Evolutionary conservation across 208 protist species (phyloP), one percentile per base, ranked within the genome.

Genomic region (Leptomonas pyrrhocoris): DNA sequence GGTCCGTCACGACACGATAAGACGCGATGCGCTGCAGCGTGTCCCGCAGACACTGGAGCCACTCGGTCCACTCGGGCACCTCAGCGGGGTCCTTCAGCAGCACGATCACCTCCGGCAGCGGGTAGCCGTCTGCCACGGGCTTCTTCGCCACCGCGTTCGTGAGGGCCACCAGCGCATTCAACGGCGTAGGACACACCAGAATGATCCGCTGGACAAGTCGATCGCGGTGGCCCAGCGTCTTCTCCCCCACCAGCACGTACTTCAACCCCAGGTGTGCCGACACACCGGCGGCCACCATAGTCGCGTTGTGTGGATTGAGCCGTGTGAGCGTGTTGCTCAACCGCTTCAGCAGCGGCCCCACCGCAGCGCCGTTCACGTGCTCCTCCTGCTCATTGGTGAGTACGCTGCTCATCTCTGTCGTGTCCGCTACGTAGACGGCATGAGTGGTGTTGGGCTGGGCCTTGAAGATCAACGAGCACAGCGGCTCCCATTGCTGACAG

Each of bases 291-390:
- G 91, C 91, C 23, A 93, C 74, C 65, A 96, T 74, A 19, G 79
- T 86, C 13, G 71, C 88, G 45, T 92, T 79, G 66, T 91, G 81
- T 7, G 88, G 88, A 63, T 96, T 96, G 18, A 96, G 79, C 42
- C 77, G 67, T 18, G 75, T 68, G 25, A 96, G 21, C 2, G 76
- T 59, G 73, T 96, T 96, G 57, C 80, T 61, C 8, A 92, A 59
- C 18, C 79, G 86, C 78, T 83, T 81, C 54, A 93, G 67, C 51
- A 91, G 30, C 2, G 78, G 77, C 13, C 88, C 91, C 13, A 81
- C 81, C 53, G 57, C 74, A 12, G 79, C 66, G 3, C 73, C 77
- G 62, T 83, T 80, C 13, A 77, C 54, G 31, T 76, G 51, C 75
- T 95, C 88, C 54, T 88, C 82, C 69, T 88, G 77, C 68, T 75